Evolutionary conservation across 2,329 filamentous ascomycete species (phyloP).

Genomic region (Botrytis galanthina): DNA sequence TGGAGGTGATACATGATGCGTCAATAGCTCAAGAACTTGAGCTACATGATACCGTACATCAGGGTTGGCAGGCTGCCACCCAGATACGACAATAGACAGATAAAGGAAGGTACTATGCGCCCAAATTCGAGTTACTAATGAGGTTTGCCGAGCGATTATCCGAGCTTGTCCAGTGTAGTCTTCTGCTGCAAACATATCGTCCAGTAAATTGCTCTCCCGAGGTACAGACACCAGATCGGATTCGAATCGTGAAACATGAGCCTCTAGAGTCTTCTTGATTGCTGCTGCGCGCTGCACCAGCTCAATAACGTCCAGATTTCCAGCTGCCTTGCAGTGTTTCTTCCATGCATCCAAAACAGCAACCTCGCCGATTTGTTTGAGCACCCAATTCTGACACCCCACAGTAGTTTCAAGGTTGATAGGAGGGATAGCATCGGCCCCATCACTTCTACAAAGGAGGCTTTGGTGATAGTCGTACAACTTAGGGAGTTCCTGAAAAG

Average conservation of each 20-base stretch:
- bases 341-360: slow-evolving; percentile 57
- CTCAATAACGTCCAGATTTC: slow-evolving; percentile 46
- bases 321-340: slow-evolving; percentile 45
- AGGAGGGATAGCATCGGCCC: slow-evolving; percentile 29
- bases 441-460: slow-evolving; percentile 39
- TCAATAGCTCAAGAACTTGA: slow-evolving; percentile 25
- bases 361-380: slow-evolving; percentile 53
- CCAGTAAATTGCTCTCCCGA: slow-evolving; percentile 16
- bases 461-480: slow-evolving; percentile 45
- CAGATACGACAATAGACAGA: slow-evolving; percentile 28
- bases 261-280: slow-evolving; percentile 39
- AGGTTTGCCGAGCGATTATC: slow-evolving; percentile 20
- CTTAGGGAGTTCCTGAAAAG: slow-evolving; percentile 44
- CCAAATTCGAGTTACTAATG: slow-evolving; percentile 25
- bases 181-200: slow-evolving; percentile 22
- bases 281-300: slow-evolving; percentile 46
- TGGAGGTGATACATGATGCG: slow-evolving; percentile 24
- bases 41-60: slow-evolving; percentile 26
- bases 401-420: slow-evolving; percentile 50
- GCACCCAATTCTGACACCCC: slow-evolving; percentile 56
- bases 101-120: slow-evolving; percentile 30
- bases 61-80: slow-evolving; percentile 27
- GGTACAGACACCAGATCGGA: not conserved
- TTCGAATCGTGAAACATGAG: slow-evolving; percentile 7
- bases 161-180: slow-evolving; percentile 20